These are phyloP conservation scores for Sporisorium sorghi DNA, from an alignment of 1,284 basidiomycete species.

Conservation along the genomic window DNA sequence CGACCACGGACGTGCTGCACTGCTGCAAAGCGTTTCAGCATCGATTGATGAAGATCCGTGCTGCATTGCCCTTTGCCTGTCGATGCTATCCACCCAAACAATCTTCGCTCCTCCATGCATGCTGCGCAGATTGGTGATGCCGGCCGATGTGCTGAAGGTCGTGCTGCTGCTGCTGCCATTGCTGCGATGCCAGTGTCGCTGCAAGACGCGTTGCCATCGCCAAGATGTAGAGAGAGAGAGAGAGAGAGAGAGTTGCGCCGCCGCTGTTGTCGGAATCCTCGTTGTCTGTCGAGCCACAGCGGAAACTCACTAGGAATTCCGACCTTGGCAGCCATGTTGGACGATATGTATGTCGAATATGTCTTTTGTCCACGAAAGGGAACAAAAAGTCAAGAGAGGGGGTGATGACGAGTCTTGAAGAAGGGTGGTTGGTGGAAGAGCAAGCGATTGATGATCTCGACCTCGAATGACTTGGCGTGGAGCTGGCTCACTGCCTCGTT, in stretches of 20 bases:
- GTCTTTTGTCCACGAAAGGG: slow-evolving; percentile 48
- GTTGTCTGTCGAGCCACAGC: slow-evolving; percentile 14
- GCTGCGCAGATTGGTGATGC: neutral
- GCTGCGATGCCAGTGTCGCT: slow-evolving; percentile 5
- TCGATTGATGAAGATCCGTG: neutral
- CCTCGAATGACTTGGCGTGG: slow-evolving; percentile 25
- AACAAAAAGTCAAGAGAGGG: slow-evolving; percentile 37
- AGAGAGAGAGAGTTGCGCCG: slow-evolving; percentile 21
- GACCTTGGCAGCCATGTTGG: slow-evolving; percentile 62
- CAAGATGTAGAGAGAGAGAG: slow-evolving; percentile 19
- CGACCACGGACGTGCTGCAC: neutral
- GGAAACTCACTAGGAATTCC: slow-evolving; percentile 65
- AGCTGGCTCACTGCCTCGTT: slow-evolving; percentile 3
- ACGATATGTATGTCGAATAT: slow-evolving; percentile 40
- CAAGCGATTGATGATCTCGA: slow-evolving; percentile 41
- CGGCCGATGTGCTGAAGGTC: neutral
- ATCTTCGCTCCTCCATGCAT: neutral
- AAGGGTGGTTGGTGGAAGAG: slow-evolving; percentile 50
- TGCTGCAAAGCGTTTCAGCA: neutral
- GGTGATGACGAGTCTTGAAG: slow-evolving; percentile 45
- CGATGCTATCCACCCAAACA: neutral
- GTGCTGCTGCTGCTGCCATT: neutral
- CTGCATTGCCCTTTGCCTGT: neutral
- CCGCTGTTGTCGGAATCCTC: slow-evolving; percentile 11
- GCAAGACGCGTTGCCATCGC: slow-evolving; percentile 11